Percentiles rank a stretch among this genome's conserved stretches.
These are phyloP conservation scores for Penicillium sp. DNA, from an alignment of 2,329 filamentous ascomycete genomes.

Conservation along the genomic window DNA sequence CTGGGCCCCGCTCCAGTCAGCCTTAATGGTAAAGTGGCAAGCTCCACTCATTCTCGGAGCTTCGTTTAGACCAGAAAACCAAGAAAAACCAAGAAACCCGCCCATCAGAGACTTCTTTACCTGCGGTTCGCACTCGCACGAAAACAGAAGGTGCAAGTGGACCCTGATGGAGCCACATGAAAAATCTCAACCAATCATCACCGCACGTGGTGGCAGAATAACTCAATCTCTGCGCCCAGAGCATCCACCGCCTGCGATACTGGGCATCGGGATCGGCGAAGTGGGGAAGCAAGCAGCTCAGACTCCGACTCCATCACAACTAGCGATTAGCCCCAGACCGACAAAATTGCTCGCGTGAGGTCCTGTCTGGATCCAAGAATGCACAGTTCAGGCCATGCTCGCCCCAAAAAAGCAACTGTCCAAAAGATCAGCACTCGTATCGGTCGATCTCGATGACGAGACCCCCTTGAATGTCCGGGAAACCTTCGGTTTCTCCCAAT, in stretches of 20 bases:
- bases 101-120: neutral
- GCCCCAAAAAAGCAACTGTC: neutral
- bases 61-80: slow-evolving; percentile 4
- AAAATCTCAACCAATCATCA: slow-evolving; percentile 27
- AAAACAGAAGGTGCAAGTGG: neutral
- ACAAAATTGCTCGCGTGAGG: neutral
- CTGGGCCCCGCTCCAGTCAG: neutral
- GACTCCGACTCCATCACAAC: neutral
- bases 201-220: slow-evolving; percentile 21
- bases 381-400: too few species aligned
- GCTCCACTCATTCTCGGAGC: slow-evolving; percentile 1
- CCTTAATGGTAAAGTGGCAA: slow-evolving; percentile 7
- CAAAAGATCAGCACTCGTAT: neutral
- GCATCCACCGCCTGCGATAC: neutral
- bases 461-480: neutral
- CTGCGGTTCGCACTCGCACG: neutral
- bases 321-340: neutral
- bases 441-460: neutral
- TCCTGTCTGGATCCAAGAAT: neutral
- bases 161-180: slow-evolving; percentile 6
- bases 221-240: neutral
- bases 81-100: neutral
- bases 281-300: neutral
- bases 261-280: neutral
- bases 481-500: neutral